phyloP scores from a whole-genome alignment of 1,139 yeast species.

The Candida neerlandica region DNA sequence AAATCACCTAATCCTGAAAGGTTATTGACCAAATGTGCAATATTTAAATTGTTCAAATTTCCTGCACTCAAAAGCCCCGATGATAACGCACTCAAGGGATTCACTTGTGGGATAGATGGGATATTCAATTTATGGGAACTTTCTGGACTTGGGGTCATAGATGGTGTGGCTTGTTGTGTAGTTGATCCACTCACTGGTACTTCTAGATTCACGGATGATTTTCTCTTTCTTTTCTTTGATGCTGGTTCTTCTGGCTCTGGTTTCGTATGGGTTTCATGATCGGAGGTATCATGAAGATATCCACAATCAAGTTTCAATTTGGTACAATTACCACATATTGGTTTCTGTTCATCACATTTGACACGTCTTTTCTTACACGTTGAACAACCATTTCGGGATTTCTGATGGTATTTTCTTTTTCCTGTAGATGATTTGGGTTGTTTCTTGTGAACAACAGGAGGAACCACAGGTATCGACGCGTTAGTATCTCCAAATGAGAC shows the following conservation, averaged over 20 bases:
- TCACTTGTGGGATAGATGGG: conserved; percentile 13
- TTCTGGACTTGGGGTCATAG: conserved; percentile 22
- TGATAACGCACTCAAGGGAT: conserved; percentile 16
- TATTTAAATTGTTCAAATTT: conserved; percentile 45
- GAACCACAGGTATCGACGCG: neutral
- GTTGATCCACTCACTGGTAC: conserved; percentile 11
- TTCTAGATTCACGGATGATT: conserved; percentile 5
- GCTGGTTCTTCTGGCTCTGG: conserved; percentile 5
- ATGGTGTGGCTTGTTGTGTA: conserved; percentile 26
- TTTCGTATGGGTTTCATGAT: neutral
- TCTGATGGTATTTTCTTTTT: conserved; percentile 77
- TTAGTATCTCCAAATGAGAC: neutral
- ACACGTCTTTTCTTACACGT: conserved; percentile 88
- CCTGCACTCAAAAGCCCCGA: conserved; percentile 41
- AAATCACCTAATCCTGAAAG: conserved; percentile 29
- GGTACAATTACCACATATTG: conserved; percentile 75
- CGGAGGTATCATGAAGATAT: conserved; percentile 32
- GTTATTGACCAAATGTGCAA: conserved; percentile 49
- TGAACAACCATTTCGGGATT: conserved; percentile 84
- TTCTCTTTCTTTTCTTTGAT: conserved; percentile 11
- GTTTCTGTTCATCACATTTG: conserved; percentile 88
- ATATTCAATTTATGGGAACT: neutral
- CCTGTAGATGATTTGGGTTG: conserved; percentile 31
- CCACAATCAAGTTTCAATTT: conserved; percentile 79
- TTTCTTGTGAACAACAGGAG: neutral